A percentile compares a stretch with the other conserved stretches of the same genome.
phyloP scores from a whole-genome alignment of 2,329 filamentous ascomycete species.

The Leptoxyphium fumago region DNA sequence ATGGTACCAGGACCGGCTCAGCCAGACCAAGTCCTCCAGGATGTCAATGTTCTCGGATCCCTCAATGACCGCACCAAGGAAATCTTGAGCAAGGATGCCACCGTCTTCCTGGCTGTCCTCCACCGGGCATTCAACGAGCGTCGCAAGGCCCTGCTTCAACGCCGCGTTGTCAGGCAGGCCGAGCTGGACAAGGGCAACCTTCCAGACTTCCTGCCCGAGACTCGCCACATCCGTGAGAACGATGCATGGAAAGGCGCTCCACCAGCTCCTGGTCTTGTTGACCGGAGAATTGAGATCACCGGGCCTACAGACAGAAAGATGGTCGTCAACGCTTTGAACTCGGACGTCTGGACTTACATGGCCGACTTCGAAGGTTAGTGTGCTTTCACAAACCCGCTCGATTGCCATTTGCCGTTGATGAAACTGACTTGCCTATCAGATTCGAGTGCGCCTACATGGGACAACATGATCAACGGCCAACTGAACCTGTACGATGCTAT shows the following conservation, averaged over 20 bases:
- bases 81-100: conserved; percentile 81
- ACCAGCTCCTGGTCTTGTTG: conserved; percentile 81
- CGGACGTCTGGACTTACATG: conserved; percentile 98
- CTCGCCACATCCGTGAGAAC: conserved; percentile 86
- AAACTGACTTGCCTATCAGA: conserved; percentile 37
- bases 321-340: conserved; percentile 94
- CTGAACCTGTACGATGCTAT: conserved; percentile 96
- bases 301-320: conserved; percentile 97
- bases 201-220: conserved; percentile 91
- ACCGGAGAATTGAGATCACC: conserved; percentile 92
- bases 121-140: conserved; percentile 88
- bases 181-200: conserved; percentile 83
- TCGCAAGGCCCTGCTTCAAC: conserved; percentile 77
- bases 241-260: conserved; percentile 84
- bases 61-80: conserved; percentile 69
- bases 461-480: conserved; percentile 98
- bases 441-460: conserved; percentile 91
- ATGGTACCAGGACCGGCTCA: conserved; percentile 6
- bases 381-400: background rate
- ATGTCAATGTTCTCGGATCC: conserved; percentile 71
- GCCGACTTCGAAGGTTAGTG: conserved; percentile 86
- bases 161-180: conserved; percentile 71
- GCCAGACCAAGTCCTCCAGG: conserved; percentile 61
- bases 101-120: conserved; percentile 82
- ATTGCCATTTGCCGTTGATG: conserved; percentile 1